Percentiles rank a stretch among this genome's conserved stretches.
Evolutionary conservation across 768 basidiomycete species (phyloP).

Genomic region (Sutorius australiensis): DNA sequence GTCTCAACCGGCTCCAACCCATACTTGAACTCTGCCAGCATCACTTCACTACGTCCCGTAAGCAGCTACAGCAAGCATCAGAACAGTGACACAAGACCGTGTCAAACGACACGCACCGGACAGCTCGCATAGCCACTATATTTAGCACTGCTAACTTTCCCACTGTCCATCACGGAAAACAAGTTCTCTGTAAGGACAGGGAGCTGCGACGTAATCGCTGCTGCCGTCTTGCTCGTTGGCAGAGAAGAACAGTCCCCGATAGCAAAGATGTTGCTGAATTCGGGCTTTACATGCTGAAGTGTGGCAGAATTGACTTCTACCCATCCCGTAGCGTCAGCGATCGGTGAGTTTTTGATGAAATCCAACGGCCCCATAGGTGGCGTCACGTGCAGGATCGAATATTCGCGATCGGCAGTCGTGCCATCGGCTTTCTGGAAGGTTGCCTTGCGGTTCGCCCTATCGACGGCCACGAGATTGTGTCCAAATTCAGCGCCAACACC

Average conservation of each 20-base stretch:
- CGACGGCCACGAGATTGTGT: slow-evolving; percentile 77
- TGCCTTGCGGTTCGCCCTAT: slow-evolving; percentile 67
- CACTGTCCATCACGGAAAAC: slow-evolving; percentile 68
- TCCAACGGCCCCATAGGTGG: slow-evolving; percentile 93
- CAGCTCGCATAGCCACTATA: slow-evolving; percentile 93
- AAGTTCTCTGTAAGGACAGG: slow-evolving; percentile 91
- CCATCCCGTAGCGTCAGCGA: slow-evolving; percentile 84
- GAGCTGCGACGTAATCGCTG: slow-evolving; percentile 87
- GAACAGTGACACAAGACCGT: neutral
- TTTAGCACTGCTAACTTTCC: slow-evolving; percentile 58
- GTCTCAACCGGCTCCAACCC: slow-evolving; percentile 84
- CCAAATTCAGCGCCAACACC: slow-evolving; percentile 78
- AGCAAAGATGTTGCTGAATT: slow-evolving; percentile 79
- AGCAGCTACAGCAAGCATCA: slow-evolving; percentile 48
- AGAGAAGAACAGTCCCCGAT: slow-evolving; percentile 90
- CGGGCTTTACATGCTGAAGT: slow-evolving; percentile 78
- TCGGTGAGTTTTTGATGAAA: slow-evolving; percentile 70
- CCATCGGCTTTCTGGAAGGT: slow-evolving; percentile 82
- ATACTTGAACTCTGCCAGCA: slow-evolving; percentile 95
- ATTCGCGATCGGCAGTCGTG: slow-evolving; percentile 65
- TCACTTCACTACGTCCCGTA: slow-evolving; percentile 75
- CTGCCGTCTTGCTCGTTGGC: slow-evolving; percentile 95
- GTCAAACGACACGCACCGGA: slow-evolving; percentile 51
- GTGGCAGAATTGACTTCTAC: slow-evolving; percentile 81
- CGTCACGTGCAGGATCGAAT: slow-evolving; percentile 78